Conservation (phyloP, 2,329 filamentous ascomycete species). For the Biscogniauxia sp. region DNA sequence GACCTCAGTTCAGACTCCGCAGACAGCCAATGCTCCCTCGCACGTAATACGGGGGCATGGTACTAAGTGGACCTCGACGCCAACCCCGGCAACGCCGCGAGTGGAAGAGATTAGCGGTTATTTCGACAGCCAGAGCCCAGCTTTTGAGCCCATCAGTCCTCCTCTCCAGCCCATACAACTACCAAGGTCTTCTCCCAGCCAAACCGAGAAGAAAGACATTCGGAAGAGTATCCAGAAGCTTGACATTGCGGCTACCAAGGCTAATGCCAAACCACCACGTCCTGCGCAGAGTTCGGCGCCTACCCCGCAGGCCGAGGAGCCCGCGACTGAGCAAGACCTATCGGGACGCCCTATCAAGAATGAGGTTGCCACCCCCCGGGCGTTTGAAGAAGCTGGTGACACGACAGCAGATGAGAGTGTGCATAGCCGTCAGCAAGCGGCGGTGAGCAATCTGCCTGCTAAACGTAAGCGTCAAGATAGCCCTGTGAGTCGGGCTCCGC, state of each 20-base stretch:
- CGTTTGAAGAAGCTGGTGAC: constrained; percentile 54
- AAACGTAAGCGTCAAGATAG: constrained; percentile 60
- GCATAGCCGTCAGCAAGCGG: constrained; percentile 38
- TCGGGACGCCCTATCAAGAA: constrained; percentile 52
- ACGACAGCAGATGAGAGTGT: constrained; percentile 55
- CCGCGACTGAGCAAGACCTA: constrained; percentile 42
- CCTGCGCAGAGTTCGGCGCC: constrained; percentile 33
- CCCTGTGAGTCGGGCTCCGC: constrained; percentile 44
- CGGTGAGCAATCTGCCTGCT: constrained; percentile 35
- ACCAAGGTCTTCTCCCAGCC: constrained; percentile 32
- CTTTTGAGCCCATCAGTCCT: constrained; percentile 59
- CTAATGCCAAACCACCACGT: constrained; percentile 36
- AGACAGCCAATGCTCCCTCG: constrained; percentile 16
- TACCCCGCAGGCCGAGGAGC: constrained; percentile 46
- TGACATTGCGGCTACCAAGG: constrained; percentile 21
- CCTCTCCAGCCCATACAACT: constrained; percentile 40
- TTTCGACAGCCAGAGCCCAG: constrained; percentile 49
- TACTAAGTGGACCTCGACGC: constrained; percentile 58
- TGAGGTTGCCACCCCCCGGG: constrained; percentile 55
- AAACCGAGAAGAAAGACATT: constrained; percentile 35
- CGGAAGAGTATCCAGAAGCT: constrained; percentile 30
- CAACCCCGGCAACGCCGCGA: constrained; percentile 57
- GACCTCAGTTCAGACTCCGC: constrained; percentile 25
- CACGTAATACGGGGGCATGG: constrained; percentile 40
- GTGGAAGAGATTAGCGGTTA: constrained; percentile 29